Evolutionary conservation across 257 asterid genomes (phyloP), one percentile per base, ranked within the genome.

Genomic region (Oldenlandia corymbosa): DNA sequence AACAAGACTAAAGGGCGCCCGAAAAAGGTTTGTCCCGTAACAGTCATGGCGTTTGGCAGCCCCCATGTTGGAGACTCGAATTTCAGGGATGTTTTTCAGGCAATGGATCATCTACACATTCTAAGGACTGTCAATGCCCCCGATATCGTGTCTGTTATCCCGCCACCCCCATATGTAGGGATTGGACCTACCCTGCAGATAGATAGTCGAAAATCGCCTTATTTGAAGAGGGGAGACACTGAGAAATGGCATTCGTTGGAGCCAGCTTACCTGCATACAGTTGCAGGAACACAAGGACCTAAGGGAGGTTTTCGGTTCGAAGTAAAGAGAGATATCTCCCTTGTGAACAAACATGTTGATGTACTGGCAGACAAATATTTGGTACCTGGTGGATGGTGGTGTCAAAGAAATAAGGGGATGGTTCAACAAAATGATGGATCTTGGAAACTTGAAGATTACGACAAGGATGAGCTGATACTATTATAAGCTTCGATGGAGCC

Each of bases 11-110:
- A 20, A 30, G 56, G 23, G 45, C 34, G 30, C 18, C 73, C 73
- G 28, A 24, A 73, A 68, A 72, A 72, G 54, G 34, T 76, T 0
- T 68, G 62, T 20, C 83, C 76, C 0, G 88, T 87, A 14, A 81
- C 90, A 1, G 90, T 76, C 37, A 60, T 87, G 52, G 34, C 21
- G 8, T 85, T 77, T 41, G 95, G 71, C 49, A 43, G 84, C 67
- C 84, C 82, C 4, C 71, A 52, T 0, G 78, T 80, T 3, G 90
- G 90, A 7, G 80, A 85, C 54, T 37, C 24, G 0, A 46, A 24
- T 2, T 81, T 79, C 53, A 51, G 26, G 34, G 43, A 49, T 20
- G 17, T 26, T 1, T 39, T 77, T 7, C n/a, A 67, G 21, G 45
- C 69, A 0, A 47, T 65, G 66, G 46, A 70, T 0, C 45, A 72